Evolutionary conservation across 495 filamentous ascomycete species (phyloP), one percentile per base, ranked within the genome.

Genomic region (Talaromyces wortmannii): DNA sequence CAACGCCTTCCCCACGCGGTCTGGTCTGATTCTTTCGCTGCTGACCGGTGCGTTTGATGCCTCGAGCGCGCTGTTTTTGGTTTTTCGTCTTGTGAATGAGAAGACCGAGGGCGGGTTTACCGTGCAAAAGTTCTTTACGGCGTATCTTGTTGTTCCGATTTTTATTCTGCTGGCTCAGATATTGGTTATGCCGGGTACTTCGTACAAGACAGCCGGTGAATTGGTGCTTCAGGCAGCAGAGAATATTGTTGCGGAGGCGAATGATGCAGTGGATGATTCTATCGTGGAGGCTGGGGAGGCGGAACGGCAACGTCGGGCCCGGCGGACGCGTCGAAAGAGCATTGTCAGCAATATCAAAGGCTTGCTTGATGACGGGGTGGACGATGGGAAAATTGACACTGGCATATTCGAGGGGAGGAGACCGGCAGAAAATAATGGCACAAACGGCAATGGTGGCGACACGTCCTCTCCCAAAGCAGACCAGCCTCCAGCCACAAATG

Each of bases 31-130:
- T 50, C 74, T 96, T 3, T 90, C 91, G 0, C 78, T 91, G 32
- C 73, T 96, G 16, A 96, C 91, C 0, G 91, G 91, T 5, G 91
- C 90, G 42, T 96, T 96, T 61, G 91, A 96, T 67, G 85, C 90
- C 1, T 91, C 87, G 6, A 91, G 86, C 61, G 90, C 90, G n/a
- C 59, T 95, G 3, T 96, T 96, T 64, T 78, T 96, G 12, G 58
- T 90, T n/a, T 95, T 95, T 66, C 81, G 90, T 2, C 68, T 96
- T 31, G 67, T 90, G 31, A 92, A 88, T 63, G 75, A 90, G 52
- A 74, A 73, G 45, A 83, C 81, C 1, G 60, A 73, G 18, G 83
- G 83, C 29, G 58, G 62, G 17, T 83, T 96, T 59, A 80, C 80
- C 17, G 80, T 84, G 18, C 74, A 81, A 52, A 75, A 78, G 48